Conservation (phyloP, 2,329 filamentous ascomycete genomes). For the Trichoderma sp. region DNA sequence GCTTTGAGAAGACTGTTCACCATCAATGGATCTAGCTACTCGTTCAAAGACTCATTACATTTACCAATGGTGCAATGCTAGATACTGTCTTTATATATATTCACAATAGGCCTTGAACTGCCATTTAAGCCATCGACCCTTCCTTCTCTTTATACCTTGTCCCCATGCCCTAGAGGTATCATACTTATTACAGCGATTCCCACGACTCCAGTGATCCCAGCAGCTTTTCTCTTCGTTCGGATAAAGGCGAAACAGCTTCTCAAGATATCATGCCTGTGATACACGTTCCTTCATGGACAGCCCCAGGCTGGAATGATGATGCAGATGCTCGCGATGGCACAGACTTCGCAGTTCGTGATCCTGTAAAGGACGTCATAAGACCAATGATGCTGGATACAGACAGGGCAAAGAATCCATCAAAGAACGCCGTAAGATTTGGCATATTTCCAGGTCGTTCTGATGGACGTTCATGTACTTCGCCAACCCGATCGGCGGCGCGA, state of each 20-base stretch:
- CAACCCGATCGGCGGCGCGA: slow-evolving; percentile 25
- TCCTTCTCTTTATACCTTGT: not conserved
- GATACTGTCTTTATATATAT: too few relatives aligned
- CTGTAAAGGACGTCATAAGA: slow-evolving; percentile 24
- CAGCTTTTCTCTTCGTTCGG: not conserved
- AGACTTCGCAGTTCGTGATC: slow-evolving; percentile 21
- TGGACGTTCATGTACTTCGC: slow-evolving; percentile 33
- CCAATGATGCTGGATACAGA: slow-evolving; percentile 28
- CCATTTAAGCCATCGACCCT: not conserved
- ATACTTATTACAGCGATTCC: not conserved
- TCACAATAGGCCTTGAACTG: not conserved
- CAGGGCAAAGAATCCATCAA: slow-evolving; percentile 25
- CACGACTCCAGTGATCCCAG: not conserved
- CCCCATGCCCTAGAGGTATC: not conserved
- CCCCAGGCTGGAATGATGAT: slow-evolving; percentile 29
- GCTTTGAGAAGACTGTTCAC: not conserved
- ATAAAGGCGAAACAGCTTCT: not conserved
- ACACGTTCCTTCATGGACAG: slow-evolving; percentile 30
- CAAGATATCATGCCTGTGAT: not conserved
- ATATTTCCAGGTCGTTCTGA: slow-evolving; percentile 29
- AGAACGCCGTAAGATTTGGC: slow-evolving; percentile 30
- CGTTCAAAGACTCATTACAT: not conserved
- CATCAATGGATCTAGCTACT: not conserved
- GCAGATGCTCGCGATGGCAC: slow-evolving; percentile 10
- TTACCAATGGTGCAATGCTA: not conserved